Base-by-base conservation (phyloP, 2,329 filamentous ascomycete genomes). In the Colletotrichum graminicola region DNA sequence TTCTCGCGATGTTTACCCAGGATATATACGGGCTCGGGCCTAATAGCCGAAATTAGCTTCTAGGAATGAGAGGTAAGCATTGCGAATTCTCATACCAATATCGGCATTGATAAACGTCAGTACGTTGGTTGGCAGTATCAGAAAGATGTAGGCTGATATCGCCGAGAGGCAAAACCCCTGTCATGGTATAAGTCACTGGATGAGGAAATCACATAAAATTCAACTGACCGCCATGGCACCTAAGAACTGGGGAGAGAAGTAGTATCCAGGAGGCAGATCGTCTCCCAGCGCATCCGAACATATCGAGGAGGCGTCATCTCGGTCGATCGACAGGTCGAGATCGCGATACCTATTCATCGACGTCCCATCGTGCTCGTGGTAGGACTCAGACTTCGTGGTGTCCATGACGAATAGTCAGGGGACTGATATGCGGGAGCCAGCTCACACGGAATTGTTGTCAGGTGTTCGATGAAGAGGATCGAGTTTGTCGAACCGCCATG, bases 151-250 rank as follows among this genome's bases (percentile, higher is more conserved):
- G 21, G 80, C 80, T 43, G 78, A 80, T 56, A 81, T 79, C 62
- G 80, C 78, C 8, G 80, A 80, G 10, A 82, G 74, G 71, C 79
- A 81, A 73, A 82, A 82, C 11, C 79, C 80, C 80, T 81, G 29
- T 5, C 10, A 21, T 29, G 47, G 72, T 64, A 61, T 60, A 23
- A 66, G 36, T 41, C 21, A 55, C 32, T 6, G 21, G 7, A 11
- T 5, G n/a, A 7, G 34, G 4, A 1, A 21, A 26, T 16, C 41
- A 60, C 18, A 49, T 10, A 55, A 21, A 39, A 8, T 18, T 52
- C 5, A 3, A 76, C 78, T 69, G 67, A 81, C 80, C 56, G 76
- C 56, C 26, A 80, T 67, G 0, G 78, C 75, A 34, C 80, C 80
- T 0, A 82, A 60, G 60, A 82, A 82, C 2, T 73, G 74, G 11